These are phyloP conservation scores for Toxicodendron radicans DNA, from an alignment of 345 rosid species.

Conservation along the genomic window DNA sequence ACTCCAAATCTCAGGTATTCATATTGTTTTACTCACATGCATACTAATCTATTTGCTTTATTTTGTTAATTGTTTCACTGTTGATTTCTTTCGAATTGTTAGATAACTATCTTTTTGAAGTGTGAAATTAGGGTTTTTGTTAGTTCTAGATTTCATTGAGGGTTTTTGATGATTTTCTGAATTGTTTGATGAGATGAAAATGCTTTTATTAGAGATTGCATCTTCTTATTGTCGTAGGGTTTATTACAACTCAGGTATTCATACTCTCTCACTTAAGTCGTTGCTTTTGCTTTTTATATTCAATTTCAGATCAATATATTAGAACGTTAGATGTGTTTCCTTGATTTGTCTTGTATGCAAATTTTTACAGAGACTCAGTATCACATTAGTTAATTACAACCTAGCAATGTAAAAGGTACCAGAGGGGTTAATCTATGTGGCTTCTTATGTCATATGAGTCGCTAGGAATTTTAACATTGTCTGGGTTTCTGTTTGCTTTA, in stretches of 20 bases:
- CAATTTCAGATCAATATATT: no score
- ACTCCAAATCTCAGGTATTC: slow-evolving; percentile 66
- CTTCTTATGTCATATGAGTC: not conserved
- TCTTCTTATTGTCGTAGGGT: no score
- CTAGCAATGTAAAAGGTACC: no score
- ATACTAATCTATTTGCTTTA: not conserved
- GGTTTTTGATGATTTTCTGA: not conserved
- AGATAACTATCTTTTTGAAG: not conserved
- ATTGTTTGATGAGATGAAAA: not conserved
- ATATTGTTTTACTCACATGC: not conserved
- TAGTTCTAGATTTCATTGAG: not conserved
- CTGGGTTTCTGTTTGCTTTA: not conserved
- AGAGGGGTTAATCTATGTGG: not conserved
- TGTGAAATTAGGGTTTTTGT: not conserved
- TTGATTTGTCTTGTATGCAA: not conserved
- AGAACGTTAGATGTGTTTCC: not conserved
- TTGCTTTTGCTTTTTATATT: no score
- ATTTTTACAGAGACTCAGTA: no score
- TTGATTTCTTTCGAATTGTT: not conserved
- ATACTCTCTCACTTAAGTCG: no score
- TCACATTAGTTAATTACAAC: no score
- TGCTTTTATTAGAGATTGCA: no score
- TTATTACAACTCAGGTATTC: no score
- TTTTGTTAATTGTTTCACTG: not conserved
- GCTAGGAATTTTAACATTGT: not conserved